Percentiles rank a stretch among this genome's conserved stretches.
Conservation (phyloP, 164 flowering plant species). For the Echeveria elegans region DNA sequence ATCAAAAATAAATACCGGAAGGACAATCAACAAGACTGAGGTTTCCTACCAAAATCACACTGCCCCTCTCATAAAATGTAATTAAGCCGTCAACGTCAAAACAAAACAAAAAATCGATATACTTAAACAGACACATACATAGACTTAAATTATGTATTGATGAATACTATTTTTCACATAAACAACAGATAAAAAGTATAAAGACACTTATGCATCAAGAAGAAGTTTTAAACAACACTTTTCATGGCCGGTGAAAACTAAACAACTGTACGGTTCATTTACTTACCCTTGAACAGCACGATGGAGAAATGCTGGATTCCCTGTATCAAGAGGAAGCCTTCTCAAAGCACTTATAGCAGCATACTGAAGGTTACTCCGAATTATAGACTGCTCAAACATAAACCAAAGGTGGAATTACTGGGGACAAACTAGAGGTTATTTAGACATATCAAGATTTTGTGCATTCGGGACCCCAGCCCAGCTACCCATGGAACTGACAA, state of each 20-base stretch:
- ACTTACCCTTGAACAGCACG: conserved; percentile 91
- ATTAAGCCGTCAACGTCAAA: background rate
- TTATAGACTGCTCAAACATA: conserved; percentile 42
- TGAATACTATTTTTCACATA: background rate
- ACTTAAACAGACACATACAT: background rate
- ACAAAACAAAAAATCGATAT: background rate
- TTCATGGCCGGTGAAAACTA: background rate
- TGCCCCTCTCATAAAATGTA: background rate
- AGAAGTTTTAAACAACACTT: background rate
- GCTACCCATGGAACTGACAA: background rate
- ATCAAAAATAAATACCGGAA: background rate
- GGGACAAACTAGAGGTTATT: background rate
- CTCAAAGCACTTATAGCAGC: conserved; percentile 89
- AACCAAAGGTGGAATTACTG: background rate
- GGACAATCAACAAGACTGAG: background rate
- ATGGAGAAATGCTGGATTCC: conserved; percentile 89
- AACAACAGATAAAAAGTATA: background rate
- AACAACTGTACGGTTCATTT: background rate
- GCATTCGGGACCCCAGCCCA: background rate
- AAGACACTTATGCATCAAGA: background rate
- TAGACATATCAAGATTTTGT: background rate
- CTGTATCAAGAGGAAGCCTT: conserved; percentile 97
- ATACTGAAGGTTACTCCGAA: conserved; percentile 91
- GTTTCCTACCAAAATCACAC: background rate
- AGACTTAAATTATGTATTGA: background rate